phyloP scores from a whole-genome alignment of 1,139 yeast genomes.

The Sugiyamaella pinicola region DNA sequence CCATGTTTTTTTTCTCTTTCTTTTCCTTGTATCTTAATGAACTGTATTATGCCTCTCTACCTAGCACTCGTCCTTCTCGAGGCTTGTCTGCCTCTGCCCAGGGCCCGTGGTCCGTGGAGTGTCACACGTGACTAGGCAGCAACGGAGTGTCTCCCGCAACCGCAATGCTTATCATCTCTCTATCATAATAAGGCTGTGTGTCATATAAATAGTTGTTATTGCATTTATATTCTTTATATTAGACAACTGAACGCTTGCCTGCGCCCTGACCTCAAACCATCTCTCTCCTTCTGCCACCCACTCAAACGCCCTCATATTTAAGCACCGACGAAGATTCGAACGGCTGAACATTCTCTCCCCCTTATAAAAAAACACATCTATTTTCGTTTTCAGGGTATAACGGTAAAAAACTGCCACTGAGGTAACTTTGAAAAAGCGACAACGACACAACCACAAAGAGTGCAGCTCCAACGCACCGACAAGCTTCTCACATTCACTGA shows the following conservation, averaged over 20 bases:
- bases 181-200: background rate
- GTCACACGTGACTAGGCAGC: background rate
- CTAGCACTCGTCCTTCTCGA: no score
- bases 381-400: conserved; percentile 1
- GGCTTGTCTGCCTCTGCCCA: no score
- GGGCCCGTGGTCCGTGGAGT: no score
- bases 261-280: background rate
- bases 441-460: no score
- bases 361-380: background rate
- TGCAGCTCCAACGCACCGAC: no score
- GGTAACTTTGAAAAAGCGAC: background rate
- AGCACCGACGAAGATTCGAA: background rate
- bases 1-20: background rate
- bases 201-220: background rate
- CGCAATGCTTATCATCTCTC: background rate
- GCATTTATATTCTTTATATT: no score
- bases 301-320: background rate
- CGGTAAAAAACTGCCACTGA: background rate
- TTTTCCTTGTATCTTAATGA: background rate
- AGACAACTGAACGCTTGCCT: no score
- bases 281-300: no score
- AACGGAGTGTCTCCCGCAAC: background rate
- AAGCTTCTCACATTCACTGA: background rate
- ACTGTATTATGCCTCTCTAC: no score
- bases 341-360: background rate